phyloP scores from a whole-genome alignment of 2,329 filamentous ascomycete species.

The Drechslerella dactyloides region DNA sequence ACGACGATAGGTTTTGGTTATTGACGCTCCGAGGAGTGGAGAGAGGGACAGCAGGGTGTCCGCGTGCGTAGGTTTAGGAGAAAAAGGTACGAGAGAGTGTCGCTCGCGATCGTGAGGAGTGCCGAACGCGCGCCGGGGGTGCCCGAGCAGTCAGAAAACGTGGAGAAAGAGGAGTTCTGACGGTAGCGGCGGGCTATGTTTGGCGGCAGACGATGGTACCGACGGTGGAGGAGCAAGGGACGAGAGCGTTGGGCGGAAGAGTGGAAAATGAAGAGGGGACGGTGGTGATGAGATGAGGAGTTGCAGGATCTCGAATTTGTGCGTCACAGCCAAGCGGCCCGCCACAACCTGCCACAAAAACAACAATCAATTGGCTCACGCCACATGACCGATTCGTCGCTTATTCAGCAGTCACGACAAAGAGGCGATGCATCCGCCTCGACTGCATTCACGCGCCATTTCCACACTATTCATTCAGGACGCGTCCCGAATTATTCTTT shows the following conservation, averaged over 20 bases:
- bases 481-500: too few species aligned
- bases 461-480: not conserved
- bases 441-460: too few species aligned
- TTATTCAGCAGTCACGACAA: constrained; percentile 3
- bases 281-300: constrained; percentile 16
- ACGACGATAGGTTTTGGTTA: not conserved
- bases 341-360: constrained; percentile 15
- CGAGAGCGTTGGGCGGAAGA: too few species aligned
- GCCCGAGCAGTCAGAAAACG: not conserved
- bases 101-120: too few species aligned
- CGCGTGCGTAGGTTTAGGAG: constrained; percentile 27
- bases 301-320: constrained; percentile 45
- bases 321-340: constrained; percentile 41
- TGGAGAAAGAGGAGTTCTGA: not conserved
- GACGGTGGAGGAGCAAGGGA: constrained; percentile 5
- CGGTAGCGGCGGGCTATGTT: not conserved
- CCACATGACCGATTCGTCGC: constrained; percentile 9
- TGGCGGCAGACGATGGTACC: not conserved
- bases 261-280: not conserved
- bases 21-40: not conserved
- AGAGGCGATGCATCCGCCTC: constrained; percentile 18
- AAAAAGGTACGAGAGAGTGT: constrained; percentile 2
- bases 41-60: not conserved
- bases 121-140: constrained; percentile 1
- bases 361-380: constrained; percentile 8